phyloP scores from a whole-genome alignment of 768 basidiomycete species.

The Leucosporidium creatinivorum region DNA sequence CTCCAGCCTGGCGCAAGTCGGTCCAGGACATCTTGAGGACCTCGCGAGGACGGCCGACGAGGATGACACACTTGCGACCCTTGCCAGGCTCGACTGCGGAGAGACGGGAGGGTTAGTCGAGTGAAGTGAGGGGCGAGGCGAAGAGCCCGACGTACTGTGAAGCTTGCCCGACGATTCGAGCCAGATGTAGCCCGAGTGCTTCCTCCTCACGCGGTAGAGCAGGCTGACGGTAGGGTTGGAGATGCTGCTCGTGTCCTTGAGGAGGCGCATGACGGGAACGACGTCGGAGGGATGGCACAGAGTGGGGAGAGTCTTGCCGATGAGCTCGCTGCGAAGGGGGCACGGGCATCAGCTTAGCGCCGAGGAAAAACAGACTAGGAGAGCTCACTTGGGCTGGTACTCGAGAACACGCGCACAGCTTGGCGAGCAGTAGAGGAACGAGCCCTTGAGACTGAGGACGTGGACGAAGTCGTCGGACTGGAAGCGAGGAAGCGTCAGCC shows the following conservation, averaged over 20 bases:
- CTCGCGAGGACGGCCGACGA: constrained; percentile 64
- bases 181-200: constrained; percentile 68
- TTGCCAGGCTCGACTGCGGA: constrained; percentile 51
- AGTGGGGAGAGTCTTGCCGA: constrained; percentile 68
- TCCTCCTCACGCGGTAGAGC: constrained; percentile 72
- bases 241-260: constrained; percentile 52
- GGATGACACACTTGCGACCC: constrained; percentile 59
- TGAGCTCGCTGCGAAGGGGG: constrained; percentile 58
- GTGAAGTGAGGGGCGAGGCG: not conserved
- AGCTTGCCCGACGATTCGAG: constrained; percentile 79
- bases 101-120: not conserved
- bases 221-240: constrained; percentile 56
- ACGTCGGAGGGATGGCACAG: constrained; percentile 84
- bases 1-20: constrained; percentile 52
- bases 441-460: constrained; percentile 84
- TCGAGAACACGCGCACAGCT: constrained; percentile 56
- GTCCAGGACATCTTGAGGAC: constrained; percentile 51
- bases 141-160: constrained; percentile 43
- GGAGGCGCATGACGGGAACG: constrained; percentile 81
- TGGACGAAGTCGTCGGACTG: constrained; percentile 66
- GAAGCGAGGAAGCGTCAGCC: not conserved
- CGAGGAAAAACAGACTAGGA: not conserved
- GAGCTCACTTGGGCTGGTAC: constrained; percentile 33
- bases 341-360: not conserved
- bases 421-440: constrained; percentile 85